phyloP scores from a whole-genome alignment of 495 filamentous ascomycete genomes.

The Ascobolus immersus region DNA sequence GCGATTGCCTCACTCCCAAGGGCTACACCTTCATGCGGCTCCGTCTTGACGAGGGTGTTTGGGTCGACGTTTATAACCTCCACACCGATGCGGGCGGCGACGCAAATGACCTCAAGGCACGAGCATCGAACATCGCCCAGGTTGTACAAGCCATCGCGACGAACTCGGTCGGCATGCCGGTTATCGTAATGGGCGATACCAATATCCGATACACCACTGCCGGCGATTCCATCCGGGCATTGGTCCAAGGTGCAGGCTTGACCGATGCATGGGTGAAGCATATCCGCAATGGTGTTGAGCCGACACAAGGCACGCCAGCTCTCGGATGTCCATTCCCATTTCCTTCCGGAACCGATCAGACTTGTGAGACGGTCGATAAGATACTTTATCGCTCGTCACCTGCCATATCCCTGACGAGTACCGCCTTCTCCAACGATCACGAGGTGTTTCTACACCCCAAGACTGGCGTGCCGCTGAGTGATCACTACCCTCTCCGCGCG shows the following conservation, averaged over 20 bases:
- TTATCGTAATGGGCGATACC: slow-evolving; percentile 32
- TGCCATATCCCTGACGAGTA: slow-evolving; percentile 21
- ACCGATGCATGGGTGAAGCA: slow-evolving; percentile 30
- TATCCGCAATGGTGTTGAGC: slow-evolving; percentile 20
- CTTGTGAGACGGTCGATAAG: slow-evolving; percentile 39
- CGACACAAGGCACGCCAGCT: slow-evolving; percentile 22
- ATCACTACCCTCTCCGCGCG: slow-evolving; percentile 33
- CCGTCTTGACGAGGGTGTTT: slow-evolving; percentile 22
- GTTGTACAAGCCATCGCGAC: slow-evolving; percentile 27
- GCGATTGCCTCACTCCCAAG: slow-evolving; percentile 39
- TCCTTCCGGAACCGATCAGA: slow-evolving; percentile 7
- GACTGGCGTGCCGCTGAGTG: slow-evolving; percentile 28
- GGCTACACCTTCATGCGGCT: slow-evolving; percentile 36
- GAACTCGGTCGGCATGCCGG: slow-evolving; percentile 29
- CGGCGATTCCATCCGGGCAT: slow-evolving; percentile 24
- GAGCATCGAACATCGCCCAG: slow-evolving; percentile 30
- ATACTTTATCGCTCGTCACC: slow-evolving; percentile 30
- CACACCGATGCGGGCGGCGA: slow-evolving; percentile 36
- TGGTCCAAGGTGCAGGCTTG: slow-evolving; percentile 22
- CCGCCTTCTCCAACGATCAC: slow-evolving; percentile 25
- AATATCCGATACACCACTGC: slow-evolving; percentile 32
- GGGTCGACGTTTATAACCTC: slow-evolving; percentile 34
- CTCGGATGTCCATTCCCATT: slow-evolving; percentile 17
- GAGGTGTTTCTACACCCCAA: slow-evolving; percentile 25
- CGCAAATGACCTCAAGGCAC: slow-evolving; percentile 22